These are phyloP conservation scores for Rhododendron kiyosumense DNA, from an alignment of 148 eudicot genomes.

Conservation along the genomic window DNA sequence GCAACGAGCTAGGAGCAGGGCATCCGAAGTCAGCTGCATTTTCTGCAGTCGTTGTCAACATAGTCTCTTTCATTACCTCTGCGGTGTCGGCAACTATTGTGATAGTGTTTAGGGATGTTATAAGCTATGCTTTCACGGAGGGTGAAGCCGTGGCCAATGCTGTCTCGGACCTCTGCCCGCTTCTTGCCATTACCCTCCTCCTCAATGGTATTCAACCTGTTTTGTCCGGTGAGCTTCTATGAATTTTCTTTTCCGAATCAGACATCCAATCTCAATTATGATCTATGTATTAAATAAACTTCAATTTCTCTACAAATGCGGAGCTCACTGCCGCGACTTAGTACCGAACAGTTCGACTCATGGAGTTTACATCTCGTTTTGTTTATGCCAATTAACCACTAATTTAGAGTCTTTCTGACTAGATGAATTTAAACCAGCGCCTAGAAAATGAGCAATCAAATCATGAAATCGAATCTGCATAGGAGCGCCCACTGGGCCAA, in stretches of 20 bases:
- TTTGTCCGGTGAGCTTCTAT: slow-evolving; percentile 20
- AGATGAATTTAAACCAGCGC: no score
- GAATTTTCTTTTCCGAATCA: neutral
- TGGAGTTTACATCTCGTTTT: no score
- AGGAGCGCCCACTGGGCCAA: no score
- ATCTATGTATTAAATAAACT: no score
- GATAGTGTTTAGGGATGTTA: slow-evolving; percentile 14
- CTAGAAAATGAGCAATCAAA: no score
- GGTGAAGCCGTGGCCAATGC: slow-evolving; percentile 26
- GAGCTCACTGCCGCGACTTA: no score
- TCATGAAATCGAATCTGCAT: no score
- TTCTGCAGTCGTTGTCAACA: slow-evolving; percentile 15
- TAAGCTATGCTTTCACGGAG: slow-evolving; percentile 31
- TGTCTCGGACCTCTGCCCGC: slow-evolving; percentile 3
- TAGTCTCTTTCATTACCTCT: slow-evolving; percentile 15
- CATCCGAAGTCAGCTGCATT: slow-evolving; percentile 6
- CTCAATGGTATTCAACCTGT: slow-evolving; percentile 18
- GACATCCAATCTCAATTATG: neutral
- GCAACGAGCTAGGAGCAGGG: neutral
- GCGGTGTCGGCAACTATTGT: slow-evolving; percentile 6
- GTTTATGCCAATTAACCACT: no score
- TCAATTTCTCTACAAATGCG: no score
- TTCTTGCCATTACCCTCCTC: neutral
- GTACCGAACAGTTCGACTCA: no score
- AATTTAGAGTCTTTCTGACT: no score